These are phyloP conservation scores for Aspergillus versicolor DNA, from an alignment of 2,329 filamentous ascomycete species.

Conservation along the genomic window DNA sequence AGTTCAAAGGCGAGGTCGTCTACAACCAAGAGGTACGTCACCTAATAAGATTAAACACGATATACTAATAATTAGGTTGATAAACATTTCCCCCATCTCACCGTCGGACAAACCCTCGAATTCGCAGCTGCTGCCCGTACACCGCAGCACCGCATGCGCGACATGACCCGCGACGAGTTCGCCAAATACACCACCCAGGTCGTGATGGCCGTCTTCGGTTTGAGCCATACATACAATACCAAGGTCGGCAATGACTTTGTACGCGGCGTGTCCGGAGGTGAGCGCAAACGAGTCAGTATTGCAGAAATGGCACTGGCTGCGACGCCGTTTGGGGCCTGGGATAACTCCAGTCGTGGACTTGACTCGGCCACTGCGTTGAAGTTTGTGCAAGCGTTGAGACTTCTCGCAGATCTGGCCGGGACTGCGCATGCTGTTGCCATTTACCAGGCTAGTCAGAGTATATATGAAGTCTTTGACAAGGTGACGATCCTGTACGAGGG, in stretches of 20 bases:
- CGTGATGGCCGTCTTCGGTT: slow-evolving; percentile 41
- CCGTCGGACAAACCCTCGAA: slow-evolving; percentile 71
- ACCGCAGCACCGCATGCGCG: not conserved
- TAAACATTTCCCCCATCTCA: slow-evolving; percentile 62
- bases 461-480: slow-evolving; percentile 62
- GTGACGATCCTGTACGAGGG: slow-evolving; percentile 69
- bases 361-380: slow-evolving; percentile 54
- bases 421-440: slow-evolving; percentile 52
- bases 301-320: slow-evolving; percentile 52
- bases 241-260: slow-evolving; percentile 54
- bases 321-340: slow-evolving; percentile 44
- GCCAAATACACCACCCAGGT: slow-evolving; percentile 22
- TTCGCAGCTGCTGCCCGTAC: slow-evolving; percentile 59
- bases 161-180: not conserved
- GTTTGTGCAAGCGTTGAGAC: slow-evolving; percentile 50
- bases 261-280: slow-evolving; percentile 60
- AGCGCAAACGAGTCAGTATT: slow-evolving; percentile 60
- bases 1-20: slow-evolving; percentile 39
- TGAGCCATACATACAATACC: slow-evolving; percentile 49
- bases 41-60: too few relatives aligned
- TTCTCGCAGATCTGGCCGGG: slow-evolving; percentile 46
- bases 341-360: slow-evolving; percentile 47
- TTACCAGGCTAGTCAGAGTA: slow-evolving; percentile 50
- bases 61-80: slow-evolving; percentile 58
- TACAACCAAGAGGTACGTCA: slow-evolving; percentile 27